Evolutionary conservation across 2,329 filamentous ascomycete species (phyloP), one percentile per base, ranked within the genome.

Genomic region (Coniochaeta ligniaria): DNA sequence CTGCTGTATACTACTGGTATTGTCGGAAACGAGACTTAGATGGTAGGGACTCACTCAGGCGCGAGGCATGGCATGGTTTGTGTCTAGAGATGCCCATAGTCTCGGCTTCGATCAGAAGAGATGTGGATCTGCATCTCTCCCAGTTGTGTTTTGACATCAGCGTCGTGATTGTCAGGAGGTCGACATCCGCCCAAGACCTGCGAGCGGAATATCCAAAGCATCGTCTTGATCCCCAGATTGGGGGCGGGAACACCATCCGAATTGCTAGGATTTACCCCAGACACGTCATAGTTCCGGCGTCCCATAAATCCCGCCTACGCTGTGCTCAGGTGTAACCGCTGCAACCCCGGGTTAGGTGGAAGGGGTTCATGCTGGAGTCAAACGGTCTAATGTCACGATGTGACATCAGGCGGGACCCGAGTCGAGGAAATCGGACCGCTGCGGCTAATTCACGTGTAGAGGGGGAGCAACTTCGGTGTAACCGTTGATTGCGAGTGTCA

Each of bases 381-480:
- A 20, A 22, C 43, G 12, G 43, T 26, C 31, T 20, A 57, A 50
- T 41, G 35, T 45, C 20, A 35, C 47, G 1, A 57, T 59, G 57
- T 31, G 41, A 61, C 59, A 59, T 59, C 58, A 55, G 33, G 57
- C 35, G 17, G 57, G 22, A 41, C 43, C 20, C 6, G 50, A 54
- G 47, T 57, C 55, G 17, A 60, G 59, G 59, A 45, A 58, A 43
- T 61, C 62, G 63, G 63, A 57, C 63, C 63, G 63, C 43, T 57
- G 59, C 60, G 62, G 62, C 62, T 63, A 61, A 63, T 61, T 6
- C 28, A 31, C 28, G 9, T n/a, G 28, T 31, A 38, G 36, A 24
- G 17, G 33, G 55, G 36, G 17, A 35, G 22, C 22, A 35, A 28
- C 28, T 22, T 22, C 33, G 55, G 55, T 38, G 33, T 26, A 33